Percentiles rank a stretch among this genome's conserved stretches.
These are phyloP conservation scores for Tetrapisispora pingtungensis DNA, from an alignment of 805 yeast species.

Conservation along the genomic window DNA sequence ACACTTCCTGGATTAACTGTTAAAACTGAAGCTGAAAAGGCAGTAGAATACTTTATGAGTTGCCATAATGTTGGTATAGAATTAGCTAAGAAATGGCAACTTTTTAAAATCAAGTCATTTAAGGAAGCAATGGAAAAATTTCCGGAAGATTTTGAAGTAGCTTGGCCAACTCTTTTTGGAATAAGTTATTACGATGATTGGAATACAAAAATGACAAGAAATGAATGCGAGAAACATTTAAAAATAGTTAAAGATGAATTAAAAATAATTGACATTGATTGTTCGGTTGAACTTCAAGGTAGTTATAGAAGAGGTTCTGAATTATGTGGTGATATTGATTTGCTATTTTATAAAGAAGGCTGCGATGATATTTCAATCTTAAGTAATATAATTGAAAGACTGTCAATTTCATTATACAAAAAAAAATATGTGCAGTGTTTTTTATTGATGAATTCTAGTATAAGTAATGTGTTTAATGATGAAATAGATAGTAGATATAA, in stretches of 20 bases:
- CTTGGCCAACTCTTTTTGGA: constrained; percentile 26
- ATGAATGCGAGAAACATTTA: constrained; percentile 19
- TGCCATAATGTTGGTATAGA: constrained; percentile 25
- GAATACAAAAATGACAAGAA: constrained; percentile 16
- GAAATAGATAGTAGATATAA: constrained; percentile 8
- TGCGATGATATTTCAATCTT: constrained; percentile 19
- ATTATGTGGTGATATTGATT: constrained; percentile 26
- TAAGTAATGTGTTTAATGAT: constrained; percentile 7
- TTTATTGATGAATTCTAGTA: constrained; percentile 12
- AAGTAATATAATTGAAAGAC: constrained; percentile 13
- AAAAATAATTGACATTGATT: constrained; percentile 10
- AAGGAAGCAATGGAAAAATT: constrained; percentile 11
- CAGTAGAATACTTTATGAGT: constrained; percentile 17
- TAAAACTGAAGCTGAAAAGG: constrained; percentile 8
- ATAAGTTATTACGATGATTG: constrained; percentile 28
- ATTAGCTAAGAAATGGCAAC: constrained; percentile 21
- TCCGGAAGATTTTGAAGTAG: constrained; percentile 11
- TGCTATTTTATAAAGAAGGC: constrained; percentile 19
- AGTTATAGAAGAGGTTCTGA: constrained; percentile 21
- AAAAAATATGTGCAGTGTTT: constrained; percentile 20
- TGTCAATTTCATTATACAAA: constrained; percentile 11
- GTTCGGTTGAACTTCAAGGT: constrained; percentile 22
- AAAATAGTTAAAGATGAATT: constrained; percentile 12
- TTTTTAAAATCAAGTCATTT: constrained; percentile 13
- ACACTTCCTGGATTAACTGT: constrained; percentile 17